Conservation (phyloP, 176 grass and related monocot species). For the Aechmea fasciata region DNA sequence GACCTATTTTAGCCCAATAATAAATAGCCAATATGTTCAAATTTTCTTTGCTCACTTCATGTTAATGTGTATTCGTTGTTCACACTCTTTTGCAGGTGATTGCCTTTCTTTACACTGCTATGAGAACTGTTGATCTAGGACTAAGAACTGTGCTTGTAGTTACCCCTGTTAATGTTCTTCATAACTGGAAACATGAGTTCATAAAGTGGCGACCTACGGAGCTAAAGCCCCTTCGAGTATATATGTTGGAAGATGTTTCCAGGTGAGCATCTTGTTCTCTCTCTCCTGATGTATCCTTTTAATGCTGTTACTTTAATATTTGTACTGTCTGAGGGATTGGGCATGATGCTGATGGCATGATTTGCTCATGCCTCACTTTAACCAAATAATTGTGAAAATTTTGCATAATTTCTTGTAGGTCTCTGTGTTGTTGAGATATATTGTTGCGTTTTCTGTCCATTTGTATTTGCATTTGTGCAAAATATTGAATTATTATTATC, state of each 20-base stretch:
- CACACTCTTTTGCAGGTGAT: slow-evolving; percentile 58
- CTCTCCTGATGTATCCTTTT: slow-evolving; percentile 24
- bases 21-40: too few relatives aligned
- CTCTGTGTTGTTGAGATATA: neutral
- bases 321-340: neutral
- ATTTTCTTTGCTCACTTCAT: neutral
- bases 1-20: too few relatives aligned
- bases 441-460: neutral
- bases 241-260: slow-evolving; percentile 78
- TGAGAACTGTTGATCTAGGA: slow-evolving; percentile 64
- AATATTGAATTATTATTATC: neutral
- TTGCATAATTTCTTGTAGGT: neutral
- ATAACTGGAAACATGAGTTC: slow-evolving; percentile 94
- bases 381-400: neutral
- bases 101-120: slow-evolving; percentile 81
- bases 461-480: neutral
- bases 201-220: slow-evolving; percentile 74
- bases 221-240: slow-evolving; percentile 67
- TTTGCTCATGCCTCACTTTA: neutral
- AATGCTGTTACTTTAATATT: slow-evolving; percentile 17
- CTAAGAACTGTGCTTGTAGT: slow-evolving; percentile 72
- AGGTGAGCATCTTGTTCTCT: slow-evolving; percentile 37
- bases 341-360: neutral
- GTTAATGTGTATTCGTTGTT: neutral
- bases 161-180: slow-evolving; percentile 96